Base-by-base conservation (phyloP, 148 eudicot genomes). In the Amaranthus hypochondriacus region DNA sequence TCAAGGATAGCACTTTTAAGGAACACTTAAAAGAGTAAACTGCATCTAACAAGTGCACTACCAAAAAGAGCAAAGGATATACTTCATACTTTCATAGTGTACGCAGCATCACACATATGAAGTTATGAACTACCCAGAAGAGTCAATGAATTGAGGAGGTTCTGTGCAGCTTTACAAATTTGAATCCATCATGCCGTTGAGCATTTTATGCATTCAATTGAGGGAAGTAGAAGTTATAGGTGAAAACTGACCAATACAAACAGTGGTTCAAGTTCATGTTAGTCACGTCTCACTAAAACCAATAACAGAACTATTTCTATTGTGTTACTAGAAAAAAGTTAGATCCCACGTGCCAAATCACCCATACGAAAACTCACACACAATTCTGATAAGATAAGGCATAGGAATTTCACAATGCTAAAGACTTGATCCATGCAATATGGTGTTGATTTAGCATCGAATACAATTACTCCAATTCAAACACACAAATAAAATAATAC, bases 401-500 rank as follows among this genome's bases (percentile, higher is more conserved):
- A 28, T 28, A 28, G 39, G 39, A 28, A 28, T 28, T 28, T 28
- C 39, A 28, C 1, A 28, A 28, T 28, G 39, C 39, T 28, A 28
- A 28, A 28, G 39, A 1, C 39, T 28, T 28, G 2, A 28, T 28
- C 39, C 39, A 28, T 28, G 39, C 39, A 28, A 28, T 28, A 28
- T 28, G 39, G 39, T 28, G 39, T 28, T 28, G 39, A 28, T 28
- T 28, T 28, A 0, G 39, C 39, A 28, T 28, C 15, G 18, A 48
- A 66, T 58, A 13, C 44, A 53, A n/a, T 9, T 12, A 44, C 50
- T 54, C 18, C 21, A 68, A 44, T 58, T 54, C 18, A 11, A 68
- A 14, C 10, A 54, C 12, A 51, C 44, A 49, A 42, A 10, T 67
- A 58, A 64, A 53, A 75, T 70, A n/a, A 4, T 84, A 90, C 97